phyloP scores from a whole-genome alignment of 2,329 filamentous ascomycete species.

The Neoarthrinium moseri region DNA sequence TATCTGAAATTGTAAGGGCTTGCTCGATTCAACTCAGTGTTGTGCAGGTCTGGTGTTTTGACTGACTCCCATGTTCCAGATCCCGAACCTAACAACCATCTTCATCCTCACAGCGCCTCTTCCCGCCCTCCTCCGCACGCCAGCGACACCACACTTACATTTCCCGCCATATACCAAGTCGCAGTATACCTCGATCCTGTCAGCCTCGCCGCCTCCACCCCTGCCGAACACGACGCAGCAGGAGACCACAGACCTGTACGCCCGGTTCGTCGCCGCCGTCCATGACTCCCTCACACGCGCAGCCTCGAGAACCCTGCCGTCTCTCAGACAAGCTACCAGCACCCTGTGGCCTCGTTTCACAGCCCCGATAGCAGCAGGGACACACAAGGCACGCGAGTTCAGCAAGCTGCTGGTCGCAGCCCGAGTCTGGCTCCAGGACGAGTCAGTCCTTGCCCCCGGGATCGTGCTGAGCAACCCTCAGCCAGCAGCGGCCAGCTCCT shows the following conservation, averaged over 20 bases:
- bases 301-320: constrained; percentile 75
- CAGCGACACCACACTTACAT: constrained; percentile 72
- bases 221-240: constrained; percentile 49
- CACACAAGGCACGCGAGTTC: constrained; percentile 76
- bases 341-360: constrained; percentile 86
- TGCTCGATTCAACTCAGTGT: no score
- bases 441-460: constrained; percentile 65
- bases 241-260: constrained; percentile 70
- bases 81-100: constrained; percentile 73
- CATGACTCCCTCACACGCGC: constrained; percentile 84
- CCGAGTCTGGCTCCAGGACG: constrained; percentile 69
- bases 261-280: constrained; percentile 77
- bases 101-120: constrained; percentile 51
- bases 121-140: constrained; percentile 51
- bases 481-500: background rate
- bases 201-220: constrained; percentile 41
- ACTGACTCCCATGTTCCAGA: constrained; percentile 46
- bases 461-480: constrained; percentile 41
- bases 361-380: constrained; percentile 71
- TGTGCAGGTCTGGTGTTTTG: no score
- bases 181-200: constrained; percentile 76
- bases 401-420: constrained; percentile 75
- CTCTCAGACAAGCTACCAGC: constrained; percentile 67
- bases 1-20: constrained; percentile 72
- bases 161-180: constrained; percentile 83